These are phyloP conservation scores for Russula sp. DNA, from an alignment of 768 basidiomycete genomes.

Conservation along the genomic window DNA sequence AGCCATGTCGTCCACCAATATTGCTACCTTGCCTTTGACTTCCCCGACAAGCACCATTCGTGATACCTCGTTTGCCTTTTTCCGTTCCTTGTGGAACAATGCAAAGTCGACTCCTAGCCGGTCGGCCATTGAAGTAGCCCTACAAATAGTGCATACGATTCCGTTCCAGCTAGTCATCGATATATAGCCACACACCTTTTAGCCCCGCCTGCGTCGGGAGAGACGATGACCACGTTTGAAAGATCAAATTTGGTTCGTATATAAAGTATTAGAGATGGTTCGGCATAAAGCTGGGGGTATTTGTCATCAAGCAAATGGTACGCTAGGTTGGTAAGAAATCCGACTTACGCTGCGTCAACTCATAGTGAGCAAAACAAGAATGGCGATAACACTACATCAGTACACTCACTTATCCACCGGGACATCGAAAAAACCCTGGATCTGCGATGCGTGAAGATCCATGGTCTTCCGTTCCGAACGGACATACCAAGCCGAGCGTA, in stretches of 20 bases:
- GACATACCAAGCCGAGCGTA: slow-evolving; percentile 12
- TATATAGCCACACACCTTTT: slow-evolving; percentile 63
- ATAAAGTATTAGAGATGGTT: slow-evolving; percentile 92
- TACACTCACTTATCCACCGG: slow-evolving; percentile 95
- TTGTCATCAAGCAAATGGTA: slow-evolving; percentile 29
- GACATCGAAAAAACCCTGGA: slow-evolving; percentile 99
- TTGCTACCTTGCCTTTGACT: slow-evolving; percentile 87
- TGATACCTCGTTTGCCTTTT: slow-evolving; percentile 92
- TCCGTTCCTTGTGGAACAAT: slow-evolving; percentile 98
- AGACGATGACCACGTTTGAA: slow-evolving; percentile 87
- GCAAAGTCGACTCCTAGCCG: slow-evolving; percentile 96
- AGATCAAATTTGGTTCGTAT: slow-evolving; percentile 90
- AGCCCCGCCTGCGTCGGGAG: slow-evolving; percentile 97
- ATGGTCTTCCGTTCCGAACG: slow-evolving; percentile 83
- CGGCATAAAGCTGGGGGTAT: slow-evolving; percentile 74
- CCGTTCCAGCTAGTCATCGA: neutral
- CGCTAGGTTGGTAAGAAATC: slow-evolving; percentile 20
- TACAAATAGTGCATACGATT: slow-evolving; percentile 36
- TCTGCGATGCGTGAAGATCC: slow-evolving; percentile 98
- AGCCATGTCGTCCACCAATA: slow-evolving; percentile 98
- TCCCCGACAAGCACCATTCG: slow-evolving; percentile 95
- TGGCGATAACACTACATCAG: slow-evolving; percentile 20
- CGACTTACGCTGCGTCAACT: slow-evolving; percentile 47
- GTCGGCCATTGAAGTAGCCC: slow-evolving; percentile 96
- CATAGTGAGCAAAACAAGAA: slow-evolving; percentile 11